A percentile compares a stretch with the other conserved stretches of the same genome.
Evolutionary conservation across 805 yeast species (phyloP).

Genomic region (Yamadazyma nakazawae): DNA sequence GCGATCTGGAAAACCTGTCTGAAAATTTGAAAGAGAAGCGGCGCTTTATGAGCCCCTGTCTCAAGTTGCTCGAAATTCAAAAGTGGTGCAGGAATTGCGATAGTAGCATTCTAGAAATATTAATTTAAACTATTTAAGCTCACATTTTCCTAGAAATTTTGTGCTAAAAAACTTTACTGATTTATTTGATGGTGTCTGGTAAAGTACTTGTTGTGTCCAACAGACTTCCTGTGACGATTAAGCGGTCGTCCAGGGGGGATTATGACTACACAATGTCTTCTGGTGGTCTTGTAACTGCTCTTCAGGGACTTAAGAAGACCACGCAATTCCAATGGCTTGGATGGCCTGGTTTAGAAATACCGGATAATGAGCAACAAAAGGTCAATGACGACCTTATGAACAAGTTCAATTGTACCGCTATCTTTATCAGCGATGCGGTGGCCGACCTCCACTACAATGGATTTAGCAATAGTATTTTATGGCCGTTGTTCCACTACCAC

Average conservation of each 20-base stretch:
- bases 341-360: constrained; percentile 89
- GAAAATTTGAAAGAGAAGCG: no score
- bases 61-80: not conserved
- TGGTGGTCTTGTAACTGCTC: constrained; percentile 95
- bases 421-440: constrained; percentile 79
- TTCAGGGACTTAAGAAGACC: constrained; percentile 82
- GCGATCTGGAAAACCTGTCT: not conserved
- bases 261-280: constrained; percentile 91
- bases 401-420: constrained; percentile 86
- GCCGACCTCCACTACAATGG: constrained; percentile 98
- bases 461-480: constrained; percentile 86
- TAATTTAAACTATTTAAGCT: not conserved
- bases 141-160: not conserved
- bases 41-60: not conserved
- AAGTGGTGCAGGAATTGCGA: not conserved
- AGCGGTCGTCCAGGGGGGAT: constrained; percentile 54
- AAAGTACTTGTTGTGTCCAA: constrained; percentile 91
- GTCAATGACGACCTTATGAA: constrained; percentile 69
- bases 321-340: constrained; percentile 96
- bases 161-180: no score
- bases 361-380: constrained; percentile 63
- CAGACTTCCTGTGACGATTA: constrained; percentile 91
- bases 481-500: constrained; percentile 98
- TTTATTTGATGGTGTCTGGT: constrained; percentile 33
- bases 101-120: not conserved